Evolutionary conservation across 2,329 filamentous ascomycete species (phyloP), one percentile per base, ranked within the genome.

Genomic region (Pestalotiopsis sp.): DNA sequence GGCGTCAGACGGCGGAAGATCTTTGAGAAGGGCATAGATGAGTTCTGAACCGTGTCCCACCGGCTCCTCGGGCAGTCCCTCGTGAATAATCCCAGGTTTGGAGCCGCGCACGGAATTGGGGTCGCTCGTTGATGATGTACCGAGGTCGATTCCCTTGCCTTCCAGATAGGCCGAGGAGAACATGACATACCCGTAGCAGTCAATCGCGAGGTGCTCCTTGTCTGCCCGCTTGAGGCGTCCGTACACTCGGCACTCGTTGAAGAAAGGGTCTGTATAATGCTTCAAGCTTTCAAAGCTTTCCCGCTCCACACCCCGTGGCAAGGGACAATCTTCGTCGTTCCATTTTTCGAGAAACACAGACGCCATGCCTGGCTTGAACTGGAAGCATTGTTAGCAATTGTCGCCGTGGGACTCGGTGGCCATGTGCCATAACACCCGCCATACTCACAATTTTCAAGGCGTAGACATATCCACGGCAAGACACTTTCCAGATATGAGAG

Each of bases 131-230:
- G 31, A 14, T 11, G 27, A 4, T 38, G 27, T n/a, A 9, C 59
- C n/a, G 13, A 61, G 27, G 38, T 56, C 36, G 23, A 67, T n/a
- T 5, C 36, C 65, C 17, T 61, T 45, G 13, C 25, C 38, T 27
- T 61, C 36, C 3, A 45, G 57, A 45, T 59, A 61, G 17, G 27
- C 12, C 39, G 27, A 31, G 4, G 65, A 58, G 36, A 59, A 59
- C 17, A 67, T 49, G 31, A 67, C 20, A 12, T 67, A 67, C 1
- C 65, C 52, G 20, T 67, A 36, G 36, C 65, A 67, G 13, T 67
- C 36, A 11, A 49, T 31, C 3, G 56, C 56, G 1, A 67, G 20
- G 11, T 49, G 13, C n/a, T 67, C 65, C 23, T 61, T 67, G 56
- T 38, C 20, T 25, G 56, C 61, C 41, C 61, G 52, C n/a, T 67